phyloP scores from a whole-genome alignment of 108 stramenopile species.

The Discostella pseudostelligera region DNA sequence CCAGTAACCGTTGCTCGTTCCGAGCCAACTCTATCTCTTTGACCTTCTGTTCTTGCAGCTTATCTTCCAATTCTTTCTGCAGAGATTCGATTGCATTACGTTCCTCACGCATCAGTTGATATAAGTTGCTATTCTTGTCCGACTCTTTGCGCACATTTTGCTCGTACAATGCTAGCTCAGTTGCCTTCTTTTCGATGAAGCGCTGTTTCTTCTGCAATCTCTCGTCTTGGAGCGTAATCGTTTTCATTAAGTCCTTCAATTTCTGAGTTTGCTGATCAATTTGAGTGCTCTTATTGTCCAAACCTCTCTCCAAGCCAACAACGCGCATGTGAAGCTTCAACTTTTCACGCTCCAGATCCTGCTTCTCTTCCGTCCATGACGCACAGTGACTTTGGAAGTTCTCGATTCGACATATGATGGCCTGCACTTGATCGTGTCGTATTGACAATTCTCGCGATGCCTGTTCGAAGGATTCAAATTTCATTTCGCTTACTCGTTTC shows the following conservation, averaged over 20 bases:
- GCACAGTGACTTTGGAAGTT: slow-evolving; percentile 28
- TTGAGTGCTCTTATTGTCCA: slow-evolving; percentile 29
- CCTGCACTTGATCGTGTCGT: slow-evolving; percentile 37
- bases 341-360: slow-evolving; percentile 35
- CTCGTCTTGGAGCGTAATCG: slow-evolving; percentile 34
- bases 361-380: slow-evolving; percentile 40
- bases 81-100: slow-evolving; percentile 25
- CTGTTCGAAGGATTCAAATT: slow-evolving; percentile 27
- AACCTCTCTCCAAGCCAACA: slow-evolving; percentile 22
- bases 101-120: slow-evolving; percentile 27
- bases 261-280: slow-evolving; percentile 42
- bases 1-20: slow-evolving; percentile 23
- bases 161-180: slow-evolving; percentile 23
- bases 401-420: slow-evolving; percentile 27
- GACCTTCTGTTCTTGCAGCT: slow-evolving; percentile 21
- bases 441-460: slow-evolving; percentile 25
- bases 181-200: slow-evolving; percentile 31
- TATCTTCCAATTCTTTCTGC: slow-evolving; percentile 30
- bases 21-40: slow-evolving; percentile 32
- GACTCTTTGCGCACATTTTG: slow-evolving; percentile 25
- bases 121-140: slow-evolving; percentile 25
- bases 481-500: slow-evolving; percentile 30
- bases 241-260: slow-evolving; percentile 39
- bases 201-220: slow-evolving; percentile 38
- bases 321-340: slow-evolving; percentile 26